phyloP scores from a whole-genome alignment of 208 protist genomes.

The Trypanosoma lewisi region DNA sequence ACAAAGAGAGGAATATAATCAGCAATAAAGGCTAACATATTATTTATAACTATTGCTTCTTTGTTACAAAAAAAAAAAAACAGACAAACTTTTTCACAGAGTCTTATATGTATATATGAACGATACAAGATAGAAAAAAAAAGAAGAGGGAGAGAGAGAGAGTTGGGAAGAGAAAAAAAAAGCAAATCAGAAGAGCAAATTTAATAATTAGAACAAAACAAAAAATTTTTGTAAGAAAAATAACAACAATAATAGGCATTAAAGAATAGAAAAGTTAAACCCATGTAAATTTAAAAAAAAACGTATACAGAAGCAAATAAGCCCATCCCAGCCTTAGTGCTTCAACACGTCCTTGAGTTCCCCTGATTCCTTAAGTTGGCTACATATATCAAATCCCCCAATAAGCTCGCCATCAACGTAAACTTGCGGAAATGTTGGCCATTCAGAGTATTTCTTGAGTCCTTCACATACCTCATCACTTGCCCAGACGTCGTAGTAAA shows the following conservation, averaged over 20 bases:
- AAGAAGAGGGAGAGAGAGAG: neutral
- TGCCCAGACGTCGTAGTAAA: conserved; percentile 90
- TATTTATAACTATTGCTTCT: neutral
- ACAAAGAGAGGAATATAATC: neutral
- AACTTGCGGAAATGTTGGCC: conserved; percentile 93
- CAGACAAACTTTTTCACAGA: too few relatives aligned
- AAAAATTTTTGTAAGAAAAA: neutral
- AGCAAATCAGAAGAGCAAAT: neutral
- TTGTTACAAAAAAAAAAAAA: neutral
- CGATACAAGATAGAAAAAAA: neutral
- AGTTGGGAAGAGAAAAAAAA: neutral
- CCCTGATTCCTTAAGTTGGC: conserved; percentile 74
- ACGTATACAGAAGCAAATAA: neutral
- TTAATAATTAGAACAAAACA: neutral
- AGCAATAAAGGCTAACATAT: neutral
- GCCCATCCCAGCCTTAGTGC: conserved; percentile 13
- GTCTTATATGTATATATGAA: neutral
- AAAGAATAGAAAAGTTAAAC: neutral
- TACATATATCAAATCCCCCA: conserved; percentile 91
- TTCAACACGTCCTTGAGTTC: conserved; percentile 77
- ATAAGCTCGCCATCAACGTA: conserved; percentile 93
- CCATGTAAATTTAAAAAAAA: neutral
- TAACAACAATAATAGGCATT: too few relatives aligned
- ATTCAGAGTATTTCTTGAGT: conserved; percentile 89
- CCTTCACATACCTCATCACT: conserved; percentile 87